These are phyloP conservation scores for Ochetophila trinervis DNA, from an alignment of 306 rosid species.

Conservation along the genomic window DNA sequence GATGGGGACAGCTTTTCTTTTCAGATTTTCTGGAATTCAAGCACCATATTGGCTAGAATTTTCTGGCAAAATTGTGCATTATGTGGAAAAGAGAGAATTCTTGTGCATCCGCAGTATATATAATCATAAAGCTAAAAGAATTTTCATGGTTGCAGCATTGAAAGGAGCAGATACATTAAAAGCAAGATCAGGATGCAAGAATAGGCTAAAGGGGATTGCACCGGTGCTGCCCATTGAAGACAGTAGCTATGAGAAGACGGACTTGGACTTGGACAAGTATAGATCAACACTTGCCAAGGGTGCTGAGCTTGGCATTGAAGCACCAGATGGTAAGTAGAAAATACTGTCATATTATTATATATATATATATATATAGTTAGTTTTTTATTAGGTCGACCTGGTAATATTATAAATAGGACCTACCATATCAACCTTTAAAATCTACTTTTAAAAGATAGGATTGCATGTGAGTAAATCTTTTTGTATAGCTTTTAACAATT, in stretches of 20 bases:
- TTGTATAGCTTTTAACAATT: not conserved
- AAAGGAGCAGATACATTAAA: slow-evolving; percentile 85
- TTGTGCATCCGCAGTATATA: too few species aligned
- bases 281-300: slow-evolving; percentile 64
- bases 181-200: slow-evolving; percentile 77
- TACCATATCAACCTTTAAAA: too few species aligned
- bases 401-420: too few species aligned
- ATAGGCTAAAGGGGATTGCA: slow-evolving; percentile 53
- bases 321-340: slow-evolving; percentile 66
- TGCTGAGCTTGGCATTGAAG: slow-evolving; percentile 55
- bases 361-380: not conserved
- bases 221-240: slow-evolving; percentile 72
- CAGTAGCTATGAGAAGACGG: slow-evolving; percentile 43
- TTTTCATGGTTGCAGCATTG: slow-evolving; percentile 43
- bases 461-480: not conserved
- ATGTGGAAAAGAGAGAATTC: too few species aligned
- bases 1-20: too few species aligned
- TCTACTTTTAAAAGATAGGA: not conserved
- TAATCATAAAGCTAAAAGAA: too few species aligned
- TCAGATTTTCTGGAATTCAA: too few species aligned
- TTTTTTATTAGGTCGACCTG: too few species aligned
- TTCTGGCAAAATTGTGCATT: too few species aligned
- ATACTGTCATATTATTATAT: too few species aligned
- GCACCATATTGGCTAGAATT: too few species aligned
- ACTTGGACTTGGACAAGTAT: slow-evolving; percentile 61